Evolutionary conservation across 1,284 basidiomycete genomes (phyloP).

Genomic region (Cryptococcus jaspeensis): DNA sequence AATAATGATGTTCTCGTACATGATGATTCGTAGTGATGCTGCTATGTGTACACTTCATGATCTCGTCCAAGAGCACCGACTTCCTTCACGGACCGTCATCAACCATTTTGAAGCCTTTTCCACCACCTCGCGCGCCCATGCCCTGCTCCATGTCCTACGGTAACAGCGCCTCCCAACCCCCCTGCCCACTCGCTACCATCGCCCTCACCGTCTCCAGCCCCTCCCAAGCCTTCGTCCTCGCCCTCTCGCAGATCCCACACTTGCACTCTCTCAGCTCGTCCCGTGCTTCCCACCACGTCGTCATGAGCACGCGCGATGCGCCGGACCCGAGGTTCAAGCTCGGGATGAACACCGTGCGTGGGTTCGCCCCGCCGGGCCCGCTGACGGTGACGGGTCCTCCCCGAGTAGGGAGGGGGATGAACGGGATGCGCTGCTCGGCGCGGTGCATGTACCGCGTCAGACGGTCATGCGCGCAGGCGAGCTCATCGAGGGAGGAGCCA

Average conservation of each 20-base stretch:
- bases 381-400: too few relatives aligned
- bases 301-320: not conserved
- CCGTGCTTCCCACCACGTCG: slow-evolving; percentile 6
- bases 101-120: too few relatives aligned
- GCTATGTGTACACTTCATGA: too few relatives aligned
- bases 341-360: not conserved
- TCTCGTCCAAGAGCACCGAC: too few relatives aligned
- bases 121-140: too few relatives aligned
- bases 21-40: too few relatives aligned
- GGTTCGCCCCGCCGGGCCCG: not conserved
- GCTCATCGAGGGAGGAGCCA: too few relatives aligned
- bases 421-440: not conserved
- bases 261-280: slow-evolving; percentile 13
- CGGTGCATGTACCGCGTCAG: not conserved
- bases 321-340: slow-evolving; percentile 6
- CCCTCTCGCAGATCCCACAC: slow-evolving; percentile 23
- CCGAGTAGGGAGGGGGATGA: slow-evolving; percentile 3
- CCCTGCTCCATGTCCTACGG: not conserved
- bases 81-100: too few relatives aligned
- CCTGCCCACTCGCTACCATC: not conserved
- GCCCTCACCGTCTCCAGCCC: not conserved
- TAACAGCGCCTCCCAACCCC: slow-evolving; percentile 1
- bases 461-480: not conserved
- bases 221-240: slow-evolving; percentile 6
- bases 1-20: too few relatives aligned